Evolutionary conservation across 352 stramenopile genomes (phyloP).

Genomic region (Globisporangium lucens): DNA sequence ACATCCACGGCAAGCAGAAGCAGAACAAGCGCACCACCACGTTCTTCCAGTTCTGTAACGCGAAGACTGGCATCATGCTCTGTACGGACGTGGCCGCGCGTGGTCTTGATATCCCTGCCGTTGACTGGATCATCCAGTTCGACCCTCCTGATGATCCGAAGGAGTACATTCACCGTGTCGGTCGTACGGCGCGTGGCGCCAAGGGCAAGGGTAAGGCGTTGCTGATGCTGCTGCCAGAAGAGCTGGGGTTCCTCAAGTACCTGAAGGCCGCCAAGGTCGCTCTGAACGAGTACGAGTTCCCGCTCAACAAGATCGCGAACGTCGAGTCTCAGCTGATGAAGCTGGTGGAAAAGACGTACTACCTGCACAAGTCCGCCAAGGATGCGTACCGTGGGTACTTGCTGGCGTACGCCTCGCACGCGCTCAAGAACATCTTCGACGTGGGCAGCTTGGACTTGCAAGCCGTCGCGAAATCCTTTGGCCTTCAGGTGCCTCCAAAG

Average conservation of each 20-base stretch:
- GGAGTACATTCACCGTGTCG: constrained; percentile 97
- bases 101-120: constrained; percentile 95
- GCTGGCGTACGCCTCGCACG: constrained; percentile 97
- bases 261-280: constrained; percentile 96
- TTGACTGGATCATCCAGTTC: constrained; percentile 99
- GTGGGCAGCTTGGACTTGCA: constrained; percentile 96
- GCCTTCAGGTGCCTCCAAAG: constrained; percentile 95
- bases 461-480: constrained; percentile 96
- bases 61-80: constrained; percentile 95
- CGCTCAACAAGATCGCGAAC: constrained; percentile 96
- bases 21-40: constrained; percentile 99
- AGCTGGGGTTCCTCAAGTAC: constrained; percentile 98
- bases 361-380: constrained; percentile 96
- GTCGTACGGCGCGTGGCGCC: constrained; percentile 83
- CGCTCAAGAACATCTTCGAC: constrained; percentile 98
- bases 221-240: constrained; percentile 97
- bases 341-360: constrained; percentile 99
- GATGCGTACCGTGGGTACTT: constrained; percentile 98
- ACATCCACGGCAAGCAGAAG: constrained; percentile 99
- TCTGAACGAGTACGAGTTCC: constrained; percentile 99
- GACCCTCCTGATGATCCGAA: constrained; percentile 98
- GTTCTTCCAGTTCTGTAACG: constrained; percentile 99
- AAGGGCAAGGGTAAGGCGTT: constrained; percentile 92
- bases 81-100: constrained; percentile 98
- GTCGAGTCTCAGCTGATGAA: constrained; percentile 97